phyloP scores from a whole-genome alignment of 2,329 filamentous ascomycete species.

The Tolypocladium paradoxum region DNA sequence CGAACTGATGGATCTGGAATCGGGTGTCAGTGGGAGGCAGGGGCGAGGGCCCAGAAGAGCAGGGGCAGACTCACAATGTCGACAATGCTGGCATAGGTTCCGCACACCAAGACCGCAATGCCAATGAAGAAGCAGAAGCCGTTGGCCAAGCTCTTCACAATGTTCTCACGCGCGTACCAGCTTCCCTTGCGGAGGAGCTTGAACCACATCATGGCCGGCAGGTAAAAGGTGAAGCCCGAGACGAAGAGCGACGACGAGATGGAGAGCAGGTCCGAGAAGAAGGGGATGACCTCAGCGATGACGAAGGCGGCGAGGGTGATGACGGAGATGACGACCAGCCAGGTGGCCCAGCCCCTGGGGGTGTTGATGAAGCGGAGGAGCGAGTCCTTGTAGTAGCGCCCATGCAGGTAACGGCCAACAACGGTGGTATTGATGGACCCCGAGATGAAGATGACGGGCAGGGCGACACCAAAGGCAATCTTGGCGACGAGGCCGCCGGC shows the following conservation, averaged over 20 bases:
- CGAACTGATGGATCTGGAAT: conserved; percentile 5
- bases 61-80: conserved; percentile 13
- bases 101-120: conserved; percentile 12
- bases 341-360: conserved; percentile 36
- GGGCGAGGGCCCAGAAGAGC: too few species aligned
- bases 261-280: conserved; percentile 55
- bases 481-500: conserved; percentile 49
- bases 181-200: conserved; percentile 21
- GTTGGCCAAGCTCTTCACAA: conserved; percentile 11
- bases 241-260: conserved; percentile 38
- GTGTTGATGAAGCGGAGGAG: conserved; percentile 37
- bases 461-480: conserved; percentile 57
- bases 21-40: background rate
- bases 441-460: conserved; percentile 65
- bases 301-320: conserved; percentile 57
- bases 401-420: conserved; percentile 34
- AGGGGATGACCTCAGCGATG: conserved; percentile 61
- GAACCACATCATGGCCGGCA: conserved; percentile 30
- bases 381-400: conserved; percentile 30
- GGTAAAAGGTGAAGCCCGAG: conserved; percentile 25
- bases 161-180: conserved; percentile 14
- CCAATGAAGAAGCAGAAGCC: conserved; percentile 14
- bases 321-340: conserved; percentile 45
- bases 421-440: conserved; percentile 56
- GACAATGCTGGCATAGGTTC: conserved; percentile 14